A percentile compares a stretch with the other conserved stretches of the same genome.
Conservation (phyloP, 2,329 filamentous ascomycete species). For the Ceratocystis harringtonii region DNA sequence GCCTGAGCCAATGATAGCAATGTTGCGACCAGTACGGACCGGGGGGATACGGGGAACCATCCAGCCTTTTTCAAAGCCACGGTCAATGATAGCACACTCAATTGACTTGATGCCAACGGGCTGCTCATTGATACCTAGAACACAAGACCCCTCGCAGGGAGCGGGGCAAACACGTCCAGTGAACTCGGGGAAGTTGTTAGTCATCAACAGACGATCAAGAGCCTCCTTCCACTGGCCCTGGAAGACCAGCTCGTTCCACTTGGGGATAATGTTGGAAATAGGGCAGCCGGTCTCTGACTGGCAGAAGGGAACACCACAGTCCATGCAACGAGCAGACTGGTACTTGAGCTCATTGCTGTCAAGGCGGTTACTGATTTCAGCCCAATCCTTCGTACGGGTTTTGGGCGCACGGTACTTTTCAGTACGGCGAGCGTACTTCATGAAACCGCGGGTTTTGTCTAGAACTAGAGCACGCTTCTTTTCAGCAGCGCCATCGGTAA, state of each 20-base stretch:
- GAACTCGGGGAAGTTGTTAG: constrained; percentile 97
- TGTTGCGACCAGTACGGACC: constrained; percentile 70
- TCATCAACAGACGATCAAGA: constrained; percentile 81
- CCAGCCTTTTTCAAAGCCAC: constrained; percentile 96
- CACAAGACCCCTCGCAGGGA: constrained; percentile 90
- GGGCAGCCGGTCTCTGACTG: constrained; percentile 93
- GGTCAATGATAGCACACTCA: constrained; percentile 93
- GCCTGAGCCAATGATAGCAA: constrained; percentile 83
- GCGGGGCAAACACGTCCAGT: constrained; percentile 94
- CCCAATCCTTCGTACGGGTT: constrained; percentile 83
- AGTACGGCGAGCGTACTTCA: constrained; percentile 84
- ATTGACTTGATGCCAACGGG: constrained; percentile 97
- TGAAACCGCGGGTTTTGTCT: constrained; percentile 96
- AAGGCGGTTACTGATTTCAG: constrained; percentile 71
- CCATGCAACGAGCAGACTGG: constrained; percentile 93
- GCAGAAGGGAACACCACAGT: constrained; percentile 96
- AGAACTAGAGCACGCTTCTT: constrained; percentile 77
- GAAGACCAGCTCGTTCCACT: constrained; percentile 79
- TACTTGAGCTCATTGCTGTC: constrained; percentile 94
- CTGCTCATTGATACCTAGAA: constrained; percentile 91
- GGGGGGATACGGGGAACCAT: constrained; percentile 73
- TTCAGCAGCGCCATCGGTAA: constrained; percentile 79
- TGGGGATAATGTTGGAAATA: constrained; percentile 94
- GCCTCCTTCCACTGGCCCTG: constrained; percentile 77
- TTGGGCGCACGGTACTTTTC: constrained; percentile 85